Conservation (phyloP, 192 early-diverging fungal species). For the Coemansia sp. region DNA sequence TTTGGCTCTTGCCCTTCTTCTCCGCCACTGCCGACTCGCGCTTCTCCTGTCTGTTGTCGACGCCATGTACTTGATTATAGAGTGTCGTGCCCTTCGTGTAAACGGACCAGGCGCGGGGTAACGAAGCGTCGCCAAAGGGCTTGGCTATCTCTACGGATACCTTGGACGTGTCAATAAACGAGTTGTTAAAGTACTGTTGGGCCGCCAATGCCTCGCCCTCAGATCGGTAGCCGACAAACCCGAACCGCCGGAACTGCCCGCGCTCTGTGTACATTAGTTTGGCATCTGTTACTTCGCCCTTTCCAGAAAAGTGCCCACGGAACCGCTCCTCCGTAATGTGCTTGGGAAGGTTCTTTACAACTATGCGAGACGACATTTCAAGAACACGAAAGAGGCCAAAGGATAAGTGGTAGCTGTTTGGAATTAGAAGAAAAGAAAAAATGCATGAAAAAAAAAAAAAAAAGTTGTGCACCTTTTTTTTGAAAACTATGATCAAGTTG, state of each 20-base stretch:
- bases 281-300: constrained; percentile 88
- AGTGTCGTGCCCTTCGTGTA: constrained; percentile 85
- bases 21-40: neutral
- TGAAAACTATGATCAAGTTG: neutral
- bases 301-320: constrained; percentile 77
- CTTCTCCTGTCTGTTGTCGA: constrained; percentile 18
- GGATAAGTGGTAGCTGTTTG: neutral
- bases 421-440: neutral
- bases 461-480: constrained; percentile 4
- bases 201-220: constrained; percentile 84
- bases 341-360: constrained; percentile 97
- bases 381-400: neutral
- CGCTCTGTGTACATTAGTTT: constrained; percentile 74
- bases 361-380: constrained; percentile 64
- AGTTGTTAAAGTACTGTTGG: constrained; percentile 81
- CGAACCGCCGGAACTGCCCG: constrained; percentile 77
- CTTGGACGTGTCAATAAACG: constrained; percentile 88
- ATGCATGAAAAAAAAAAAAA: neutral
- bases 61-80: constrained; percentile 51
- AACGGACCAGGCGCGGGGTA: constrained; percentile 89
- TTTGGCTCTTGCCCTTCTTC: constrained; percentile 44
- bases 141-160: constrained; percentile 87
- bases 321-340: constrained; percentile 81
- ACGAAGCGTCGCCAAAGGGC: constrained; percentile 74
- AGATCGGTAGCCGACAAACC: constrained; percentile 88